Conservation (phyloP, 257 asterid genomes). For the Paulownia fortunei region DNA sequence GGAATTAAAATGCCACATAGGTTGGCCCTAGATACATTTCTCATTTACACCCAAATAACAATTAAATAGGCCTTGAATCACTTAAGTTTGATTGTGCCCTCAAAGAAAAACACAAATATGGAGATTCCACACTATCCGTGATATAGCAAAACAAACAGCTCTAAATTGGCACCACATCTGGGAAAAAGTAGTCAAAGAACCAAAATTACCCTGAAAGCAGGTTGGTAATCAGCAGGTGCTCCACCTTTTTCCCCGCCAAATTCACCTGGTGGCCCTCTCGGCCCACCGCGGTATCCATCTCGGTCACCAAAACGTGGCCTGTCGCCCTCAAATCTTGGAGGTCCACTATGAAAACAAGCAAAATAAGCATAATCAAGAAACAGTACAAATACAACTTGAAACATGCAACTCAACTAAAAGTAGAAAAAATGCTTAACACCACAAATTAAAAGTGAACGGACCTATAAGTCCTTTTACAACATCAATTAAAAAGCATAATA, state of each 20-base stretch:
- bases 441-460: not conserved
- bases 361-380: not conserved
- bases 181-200: not conserved
- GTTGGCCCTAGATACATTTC: not conserved
- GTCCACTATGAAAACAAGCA: constrained; percentile 57
- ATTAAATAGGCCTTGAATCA: not conserved
- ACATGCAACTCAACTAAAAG: not conserved
- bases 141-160: not conserved
- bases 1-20: not conserved
- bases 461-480: not conserved
- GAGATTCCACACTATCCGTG: not conserved
- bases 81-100: not conserved
- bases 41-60: not conserved
- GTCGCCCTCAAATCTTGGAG: constrained; percentile 86
- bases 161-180: not conserved
- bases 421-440: not conserved
- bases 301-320: constrained; percentile 86
- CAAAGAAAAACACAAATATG: not conserved
- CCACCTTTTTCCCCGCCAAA: constrained; percentile 84
- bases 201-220: constrained; percentile 77
- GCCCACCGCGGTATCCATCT: constrained; percentile 91
- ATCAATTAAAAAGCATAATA: not conserved
- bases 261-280: constrained; percentile 79
- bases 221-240: constrained; percentile 91
- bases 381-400: not conserved